Evolutionary conservation across 495 filamentous ascomycete species (phyloP).

Genomic region (Viridothelium virens): DNA sequence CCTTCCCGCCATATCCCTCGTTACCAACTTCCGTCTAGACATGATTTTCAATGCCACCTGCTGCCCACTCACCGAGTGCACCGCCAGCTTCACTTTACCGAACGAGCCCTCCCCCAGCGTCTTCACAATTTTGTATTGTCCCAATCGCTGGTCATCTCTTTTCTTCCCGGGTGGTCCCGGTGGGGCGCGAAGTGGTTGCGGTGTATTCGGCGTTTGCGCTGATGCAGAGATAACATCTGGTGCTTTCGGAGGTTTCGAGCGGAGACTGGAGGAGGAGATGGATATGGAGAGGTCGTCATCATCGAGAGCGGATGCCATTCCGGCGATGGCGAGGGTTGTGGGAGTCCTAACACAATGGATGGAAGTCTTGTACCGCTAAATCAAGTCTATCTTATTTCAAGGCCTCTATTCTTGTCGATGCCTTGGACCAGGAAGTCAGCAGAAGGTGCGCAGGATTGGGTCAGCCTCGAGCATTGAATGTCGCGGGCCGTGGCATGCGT

Average conservation of each 20-base stretch:
- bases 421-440: too few species aligned
- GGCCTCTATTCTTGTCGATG: too few species aligned
- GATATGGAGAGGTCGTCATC: constrained; percentile 91
- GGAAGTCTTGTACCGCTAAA: too few species aligned
- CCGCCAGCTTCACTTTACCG: constrained; percentile 95
- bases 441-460: too few species aligned
- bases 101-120: constrained; percentile 95
- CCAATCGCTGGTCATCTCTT: constrained; percentile 66
- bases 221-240: constrained; percentile 10
- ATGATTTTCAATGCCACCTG: constrained; percentile 98
- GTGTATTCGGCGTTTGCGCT: constrained; percentile 15
- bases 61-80: constrained; percentile 81
- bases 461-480: constrained; percentile 4
- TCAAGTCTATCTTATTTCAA: too few species aligned
- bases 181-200: constrained; percentile 14
- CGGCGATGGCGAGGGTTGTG: too few species aligned
- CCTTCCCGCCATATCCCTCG: constrained; percentile 90
- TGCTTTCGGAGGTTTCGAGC: constrained; percentile 29
- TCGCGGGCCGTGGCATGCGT: background rate
- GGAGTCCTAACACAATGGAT: too few species aligned
- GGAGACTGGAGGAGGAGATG: constrained; percentile 54
- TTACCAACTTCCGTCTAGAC: constrained; percentile 85
- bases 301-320: constrained; percentile 58
- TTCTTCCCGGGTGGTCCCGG: constrained; percentile 24
- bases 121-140: constrained; percentile 80